Evolutionary conservation across 179 eudicot genomes (phyloP), one percentile per base, ranked within the genome.

Genomic region (Silene noctiflora): DNA sequence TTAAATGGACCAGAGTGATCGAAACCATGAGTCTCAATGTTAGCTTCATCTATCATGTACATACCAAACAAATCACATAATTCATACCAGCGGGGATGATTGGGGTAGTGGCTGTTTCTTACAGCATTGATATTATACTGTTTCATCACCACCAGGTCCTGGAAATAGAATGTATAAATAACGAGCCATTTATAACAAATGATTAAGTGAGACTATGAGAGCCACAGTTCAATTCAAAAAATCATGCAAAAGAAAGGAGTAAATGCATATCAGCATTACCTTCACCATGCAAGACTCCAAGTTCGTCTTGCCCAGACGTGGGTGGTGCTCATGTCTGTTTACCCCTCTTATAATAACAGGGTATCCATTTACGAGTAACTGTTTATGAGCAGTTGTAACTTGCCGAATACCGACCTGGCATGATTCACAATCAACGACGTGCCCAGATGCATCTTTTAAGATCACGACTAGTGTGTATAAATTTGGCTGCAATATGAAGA

Each of bases 41-140:
- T 95, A 71, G 99, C 99, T 86, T 95, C 99, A 77, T 95, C 99
- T 63, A 95, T 88, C 99, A 95, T 92, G 86, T 95, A 95, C 94
- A 95, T 88, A 75, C 99, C 99, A 84, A 93, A 95, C 76, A 95
- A 80, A 87, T 91, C 94, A 82, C 99, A 95, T 62, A 95, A 83
- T 89, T 95, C 99, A 70, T 95, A 95, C 99, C 99, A 95, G 60
- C 99, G 87, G 59, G 91, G 86, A 84, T 95, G 97, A 79, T 95
- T 93, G 65, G 99, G 99, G 78, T 95, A 95, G 85, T 95, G 99
- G 84, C 97, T 88, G 88, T 95, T 95, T 84, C 99, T 88, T 55
- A 95, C 97, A 61, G 99, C 95, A 83, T 95, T 95, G 42, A 95
- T 85, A 74, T 95, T 95, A 77, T 89, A 69, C 86, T 95, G 93